A percentile compares a stretch with the other conserved stretches of the same genome.
These are phyloP conservation scores for Populus simonii DNA, from an alignment of 345 rosid genomes.

Conservation along the genomic window DNA sequence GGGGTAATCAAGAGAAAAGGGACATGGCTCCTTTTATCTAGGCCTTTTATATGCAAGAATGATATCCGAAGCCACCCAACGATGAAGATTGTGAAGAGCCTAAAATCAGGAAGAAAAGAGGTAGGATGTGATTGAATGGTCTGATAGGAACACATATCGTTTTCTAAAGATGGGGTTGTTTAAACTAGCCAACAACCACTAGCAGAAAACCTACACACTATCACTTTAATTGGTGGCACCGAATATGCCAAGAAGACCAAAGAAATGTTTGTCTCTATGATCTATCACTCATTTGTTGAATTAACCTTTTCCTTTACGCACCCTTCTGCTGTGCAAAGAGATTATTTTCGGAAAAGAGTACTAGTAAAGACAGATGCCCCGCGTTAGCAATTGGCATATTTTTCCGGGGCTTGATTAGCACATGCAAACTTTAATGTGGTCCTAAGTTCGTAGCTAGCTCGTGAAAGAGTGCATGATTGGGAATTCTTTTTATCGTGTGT, in stretches of 20 bases:
- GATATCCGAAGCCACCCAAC: background rate
- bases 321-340: background rate
- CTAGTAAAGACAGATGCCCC: background rate
- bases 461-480: background rate
- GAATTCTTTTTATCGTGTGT: background rate
- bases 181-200: background rate
- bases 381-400: background rate
- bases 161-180: background rate
- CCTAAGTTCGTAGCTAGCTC: background rate
- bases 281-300: background rate
- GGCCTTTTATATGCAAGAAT: background rate
- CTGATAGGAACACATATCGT: background rate
- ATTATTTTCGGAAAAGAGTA: constrained; percentile 5
- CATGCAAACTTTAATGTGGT: constrained; percentile 15
- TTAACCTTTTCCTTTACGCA: background rate
- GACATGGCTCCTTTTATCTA: background rate
- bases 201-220: background rate
- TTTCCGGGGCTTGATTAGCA: constrained; percentile 2
- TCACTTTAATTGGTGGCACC: background rate
- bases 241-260: background rate
- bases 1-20: background rate
- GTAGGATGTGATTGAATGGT: constrained; percentile 2
- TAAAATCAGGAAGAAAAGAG: background rate
- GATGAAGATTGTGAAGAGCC: background rate
- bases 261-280: background rate